phyloP scores from a whole-genome alignment of 108 stramenopile species.

The Nannochloropsis gaditana region DNA sequence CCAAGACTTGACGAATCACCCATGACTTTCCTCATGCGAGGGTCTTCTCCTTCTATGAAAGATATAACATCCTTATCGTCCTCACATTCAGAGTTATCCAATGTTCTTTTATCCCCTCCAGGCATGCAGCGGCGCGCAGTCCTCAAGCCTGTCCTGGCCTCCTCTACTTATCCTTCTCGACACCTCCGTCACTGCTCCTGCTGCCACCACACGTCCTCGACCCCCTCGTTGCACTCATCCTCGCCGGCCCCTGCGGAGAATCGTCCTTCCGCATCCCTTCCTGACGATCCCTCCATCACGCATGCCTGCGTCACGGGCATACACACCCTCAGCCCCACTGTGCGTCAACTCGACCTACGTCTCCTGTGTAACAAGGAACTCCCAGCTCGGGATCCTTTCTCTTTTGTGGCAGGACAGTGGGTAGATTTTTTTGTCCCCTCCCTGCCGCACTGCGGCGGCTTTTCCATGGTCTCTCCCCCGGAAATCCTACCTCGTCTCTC shows the following conservation, averaged over 20 bases:
- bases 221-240: background rate
- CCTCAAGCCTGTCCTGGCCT: background rate
- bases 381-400: background rate
- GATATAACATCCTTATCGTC: too few species aligned
- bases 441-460: background rate
- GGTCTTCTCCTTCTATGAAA: too few species aligned
- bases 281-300: background rate
- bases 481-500: background rate
- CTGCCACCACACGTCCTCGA: background rate
- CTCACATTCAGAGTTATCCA: too few species aligned
- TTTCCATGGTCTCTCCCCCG: background rate
- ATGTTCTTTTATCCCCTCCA: too few species aligned
- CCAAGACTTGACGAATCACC: too few species aligned
- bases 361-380: background rate
- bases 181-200: constrained; percentile 16
- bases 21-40: too few species aligned
- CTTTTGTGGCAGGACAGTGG: constrained; percentile 2
- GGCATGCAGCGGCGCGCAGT: background rate
- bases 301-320: background rate
- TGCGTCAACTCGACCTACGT: constrained; percentile 6
- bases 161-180: background rate
- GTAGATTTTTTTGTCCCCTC: background rate
- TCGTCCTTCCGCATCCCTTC: background rate
- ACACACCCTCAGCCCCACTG: background rate
- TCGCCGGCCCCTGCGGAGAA: background rate